phyloP scores from a whole-genome alignment of 179 eudicot genomes.

The Silene coronaria region DNA sequence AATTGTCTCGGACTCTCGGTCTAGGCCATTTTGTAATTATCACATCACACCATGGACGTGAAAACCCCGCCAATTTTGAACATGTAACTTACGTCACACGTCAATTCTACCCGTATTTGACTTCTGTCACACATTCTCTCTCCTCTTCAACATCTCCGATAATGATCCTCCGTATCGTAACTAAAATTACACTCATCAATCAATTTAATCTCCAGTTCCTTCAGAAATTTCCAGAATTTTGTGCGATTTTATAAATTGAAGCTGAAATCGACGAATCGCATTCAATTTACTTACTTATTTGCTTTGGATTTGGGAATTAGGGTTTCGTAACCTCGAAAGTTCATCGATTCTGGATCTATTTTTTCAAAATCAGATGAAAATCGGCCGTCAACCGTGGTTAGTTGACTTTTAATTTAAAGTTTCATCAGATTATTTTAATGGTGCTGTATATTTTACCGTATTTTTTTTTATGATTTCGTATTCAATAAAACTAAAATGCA shows the following conservation, averaged over 20 bases:
- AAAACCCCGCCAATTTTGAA: slow-evolving; percentile 18
- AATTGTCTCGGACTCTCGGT: too few species aligned
- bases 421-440: background rate
- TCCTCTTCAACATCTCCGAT: background rate
- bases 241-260: background rate
- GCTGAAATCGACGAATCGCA: background rate
- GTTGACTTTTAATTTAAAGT: slow-evolving; percentile 7
- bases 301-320: slow-evolving; percentile 11
- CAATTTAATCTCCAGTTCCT: background rate
- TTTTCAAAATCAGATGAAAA: background rate
- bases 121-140: background rate
- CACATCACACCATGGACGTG: background rate
- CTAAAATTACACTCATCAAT: too few species aligned
- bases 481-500: too few species aligned
- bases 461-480: background rate
- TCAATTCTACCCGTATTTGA: background rate
- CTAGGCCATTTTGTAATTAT: too few species aligned
- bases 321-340: background rate
- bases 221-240: background rate
- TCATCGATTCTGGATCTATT: too few species aligned
- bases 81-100: background rate
- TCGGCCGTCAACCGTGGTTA: slow-evolving; percentile 15
- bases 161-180: too few species aligned
- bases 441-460: background rate
- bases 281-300: background rate